Evolutionary conservation across 352 stramenopile species (phyloP).

Genomic region (Elongisporangium prolatum): DNA sequence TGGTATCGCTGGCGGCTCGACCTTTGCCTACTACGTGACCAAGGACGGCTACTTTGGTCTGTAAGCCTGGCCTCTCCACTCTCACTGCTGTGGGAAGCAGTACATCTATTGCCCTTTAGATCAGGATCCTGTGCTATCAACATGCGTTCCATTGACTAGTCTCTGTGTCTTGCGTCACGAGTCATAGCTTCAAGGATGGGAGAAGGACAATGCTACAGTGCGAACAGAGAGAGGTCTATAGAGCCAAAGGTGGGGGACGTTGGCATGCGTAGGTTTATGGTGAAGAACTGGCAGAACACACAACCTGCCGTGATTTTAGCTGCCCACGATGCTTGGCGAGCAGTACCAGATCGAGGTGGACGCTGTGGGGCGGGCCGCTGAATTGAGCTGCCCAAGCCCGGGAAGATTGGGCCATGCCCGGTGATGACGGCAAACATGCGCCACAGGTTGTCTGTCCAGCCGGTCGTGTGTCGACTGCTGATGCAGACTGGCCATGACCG

Average conservation of each 20-base stretch:
- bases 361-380: constrained; percentile 13
- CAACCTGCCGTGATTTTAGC: constrained; percentile 56
- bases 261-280: constrained; percentile 35
- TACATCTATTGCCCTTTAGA: background rate
- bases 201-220: no score
- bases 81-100: background rate
- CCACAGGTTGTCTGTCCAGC: constrained; percentile 30
- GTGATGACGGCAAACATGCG: constrained; percentile 47
- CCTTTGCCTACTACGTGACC: constrained; percentile 26
- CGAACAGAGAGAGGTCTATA: no score
- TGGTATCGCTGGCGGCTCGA: constrained; percentile 26
- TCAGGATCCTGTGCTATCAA: background rate
- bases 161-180: background rate
- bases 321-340: constrained; percentile 44
- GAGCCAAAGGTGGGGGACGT: no score
- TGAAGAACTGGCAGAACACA: constrained; percentile 50
- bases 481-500: constrained; percentile 24
- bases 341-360: constrained; percentile 37
- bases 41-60: constrained; percentile 23
- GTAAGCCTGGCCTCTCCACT: constrained; percentile 2
- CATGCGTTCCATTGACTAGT: background rate
- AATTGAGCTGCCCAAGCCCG: constrained; percentile 54
- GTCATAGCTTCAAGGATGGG: no score
- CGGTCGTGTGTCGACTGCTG: constrained; percentile 21
- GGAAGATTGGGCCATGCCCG: constrained; percentile 42